Evolutionary conservation across 257 asterid genomes (phyloP).

Genomic region (Solanum okadae): DNA sequence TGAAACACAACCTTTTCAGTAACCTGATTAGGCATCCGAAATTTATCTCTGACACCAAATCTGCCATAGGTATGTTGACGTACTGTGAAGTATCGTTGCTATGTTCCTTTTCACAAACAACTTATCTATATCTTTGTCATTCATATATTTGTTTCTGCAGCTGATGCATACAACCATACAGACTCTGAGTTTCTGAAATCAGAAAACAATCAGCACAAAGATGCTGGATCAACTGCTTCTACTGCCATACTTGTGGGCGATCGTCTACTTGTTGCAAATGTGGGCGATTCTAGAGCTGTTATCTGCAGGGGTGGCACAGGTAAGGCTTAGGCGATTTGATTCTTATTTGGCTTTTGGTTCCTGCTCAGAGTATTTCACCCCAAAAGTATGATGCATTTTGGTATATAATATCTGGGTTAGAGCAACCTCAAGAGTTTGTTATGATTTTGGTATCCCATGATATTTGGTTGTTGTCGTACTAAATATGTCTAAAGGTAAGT

Average conservation of each 20-base stretch:
- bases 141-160: constrained; percentile 30
- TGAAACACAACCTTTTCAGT: constrained; percentile 84
- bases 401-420: not conserved
- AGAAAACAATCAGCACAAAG: constrained; percentile 73
- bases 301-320: constrained; percentile 86
- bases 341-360: not conserved
- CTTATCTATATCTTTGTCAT: not conserved
- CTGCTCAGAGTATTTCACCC: not conserved
- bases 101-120: not conserved
- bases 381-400: not conserved
- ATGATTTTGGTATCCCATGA: not conserved
- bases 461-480: not conserved
- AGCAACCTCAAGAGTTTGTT: not conserved
- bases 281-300: constrained; percentile 94
- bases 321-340: constrained; percentile 15
- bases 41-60: constrained; percentile 85
- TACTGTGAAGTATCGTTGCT: not conserved
- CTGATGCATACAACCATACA: constrained; percentile 83
- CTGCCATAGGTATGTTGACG: constrained; percentile 62
- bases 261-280: constrained; percentile 88
- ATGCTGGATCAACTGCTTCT: constrained; percentile 99
- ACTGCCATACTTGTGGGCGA: constrained; percentile 96
- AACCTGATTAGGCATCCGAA: constrained; percentile 89
- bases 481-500: not conserved
- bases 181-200: constrained; percentile 93